phyloP scores from a whole-genome alignment of 345 rosid species.

The Citrus trifoliata region DNA sequence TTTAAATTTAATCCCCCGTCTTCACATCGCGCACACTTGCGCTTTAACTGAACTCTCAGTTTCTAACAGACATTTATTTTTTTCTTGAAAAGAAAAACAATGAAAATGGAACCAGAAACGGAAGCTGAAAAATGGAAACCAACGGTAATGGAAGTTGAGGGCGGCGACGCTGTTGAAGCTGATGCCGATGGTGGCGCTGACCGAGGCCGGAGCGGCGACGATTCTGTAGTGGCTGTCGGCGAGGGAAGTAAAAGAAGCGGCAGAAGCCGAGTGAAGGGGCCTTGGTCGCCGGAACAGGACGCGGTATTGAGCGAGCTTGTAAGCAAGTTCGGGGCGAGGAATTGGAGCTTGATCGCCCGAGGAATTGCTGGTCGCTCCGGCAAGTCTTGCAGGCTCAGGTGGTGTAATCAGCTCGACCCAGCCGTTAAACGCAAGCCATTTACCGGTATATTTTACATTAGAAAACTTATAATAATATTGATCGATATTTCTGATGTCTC shows the following conservation, averaged over 20 bases:
- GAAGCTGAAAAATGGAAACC: conserved; percentile 21
- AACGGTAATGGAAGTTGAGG: conserved; percentile 15
- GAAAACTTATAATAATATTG: too few species aligned
- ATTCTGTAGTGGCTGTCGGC: conserved; percentile 15
- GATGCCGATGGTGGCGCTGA: not conserved
- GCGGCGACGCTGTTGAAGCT: not conserved
- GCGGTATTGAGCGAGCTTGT: conserved; percentile 43
- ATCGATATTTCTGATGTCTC: not conserved
- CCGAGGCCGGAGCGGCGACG: conserved; percentile 28
- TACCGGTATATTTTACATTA: conserved; percentile 37
- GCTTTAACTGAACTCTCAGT: conserved; percentile 23
- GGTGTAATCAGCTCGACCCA: conserved; percentile 96
- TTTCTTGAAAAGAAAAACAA: too few species aligned
- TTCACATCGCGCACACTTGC: conserved; percentile 9
- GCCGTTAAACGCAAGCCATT: conserved; percentile 77
- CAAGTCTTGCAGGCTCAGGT: conserved; percentile 85
- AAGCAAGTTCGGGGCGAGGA: conserved; percentile 49
- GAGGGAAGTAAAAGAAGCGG: conserved; percentile 31
- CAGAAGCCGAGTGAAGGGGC: conserved; percentile 46
- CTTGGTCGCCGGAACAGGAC: conserved; percentile 69
- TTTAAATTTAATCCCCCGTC: conserved; percentile 11
- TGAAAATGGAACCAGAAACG: conserved; percentile 17
- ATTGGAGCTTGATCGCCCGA: conserved; percentile 75
- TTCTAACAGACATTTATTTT: not conserved
- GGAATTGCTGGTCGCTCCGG: conserved; percentile 79